Conservation (phyloP, 805 yeast species). For the Candida incommunis region DNA sequence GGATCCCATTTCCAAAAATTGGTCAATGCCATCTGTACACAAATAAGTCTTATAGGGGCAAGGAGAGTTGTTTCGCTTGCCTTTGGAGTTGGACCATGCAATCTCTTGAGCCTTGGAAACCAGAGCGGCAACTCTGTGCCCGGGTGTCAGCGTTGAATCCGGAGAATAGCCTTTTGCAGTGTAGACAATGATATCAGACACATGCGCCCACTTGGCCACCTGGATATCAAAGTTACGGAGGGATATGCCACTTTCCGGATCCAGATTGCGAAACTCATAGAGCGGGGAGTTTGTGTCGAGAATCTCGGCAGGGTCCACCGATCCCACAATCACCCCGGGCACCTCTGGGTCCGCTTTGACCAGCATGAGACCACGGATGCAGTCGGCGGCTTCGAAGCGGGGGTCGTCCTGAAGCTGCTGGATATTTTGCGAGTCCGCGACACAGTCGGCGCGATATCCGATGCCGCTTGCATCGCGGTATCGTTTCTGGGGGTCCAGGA, state of each 20-base stretch:
- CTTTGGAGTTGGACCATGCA: constrained; percentile 7
- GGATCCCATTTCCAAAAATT: constrained; percentile 10
- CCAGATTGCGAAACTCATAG: constrained; percentile 41
- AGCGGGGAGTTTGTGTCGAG: constrained; percentile 1
- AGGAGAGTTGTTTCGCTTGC: neutral
- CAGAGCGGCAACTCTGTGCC: constrained; percentile 9
- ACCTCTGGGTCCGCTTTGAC: constrained; percentile 14
- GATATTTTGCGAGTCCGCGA: neutral
- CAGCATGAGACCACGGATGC: constrained; percentile 14
- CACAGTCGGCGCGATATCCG: constrained; percentile 3
- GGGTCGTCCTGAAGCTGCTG: constrained; percentile 7
- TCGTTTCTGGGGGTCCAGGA: constrained; percentile 19
- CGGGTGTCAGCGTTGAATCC: constrained; percentile 9
- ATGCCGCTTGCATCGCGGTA: constrained; percentile 10
- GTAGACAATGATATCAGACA: constrained; percentile 70
- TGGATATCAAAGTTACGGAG: constrained; percentile 80
- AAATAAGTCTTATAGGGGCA: constrained; percentile 10
- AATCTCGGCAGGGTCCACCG: constrained; percentile 4
- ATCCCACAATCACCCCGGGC: constrained; percentile 2
- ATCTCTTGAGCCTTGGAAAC: constrained; percentile 10
- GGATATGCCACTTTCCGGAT: constrained; percentile 60
- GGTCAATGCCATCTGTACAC: constrained; percentile 9
- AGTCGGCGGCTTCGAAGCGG: constrained; percentile 8
- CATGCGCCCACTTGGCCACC: constrained; percentile 59
- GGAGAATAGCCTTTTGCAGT: constrained; percentile 34